Percentiles rank a stretch among this genome's conserved stretches.
phyloP scores from a whole-genome alignment of 2,329 filamentous ascomycete genomes.

The Didymella exigua region DNA sequence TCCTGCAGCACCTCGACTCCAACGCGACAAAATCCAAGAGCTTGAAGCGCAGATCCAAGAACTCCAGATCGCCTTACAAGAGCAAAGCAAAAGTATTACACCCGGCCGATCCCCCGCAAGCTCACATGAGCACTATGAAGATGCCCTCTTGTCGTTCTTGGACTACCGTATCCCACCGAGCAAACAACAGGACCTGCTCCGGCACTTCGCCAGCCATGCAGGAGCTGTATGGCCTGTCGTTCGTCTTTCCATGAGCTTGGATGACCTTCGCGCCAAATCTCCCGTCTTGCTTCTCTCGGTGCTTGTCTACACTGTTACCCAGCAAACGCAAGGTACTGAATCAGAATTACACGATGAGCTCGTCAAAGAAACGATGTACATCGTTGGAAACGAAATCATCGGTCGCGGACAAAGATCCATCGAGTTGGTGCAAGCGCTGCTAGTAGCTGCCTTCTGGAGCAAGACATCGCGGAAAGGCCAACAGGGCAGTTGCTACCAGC shows the following conservation, averaged over 20 bases:
- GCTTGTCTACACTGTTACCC: conserved; percentile 27
- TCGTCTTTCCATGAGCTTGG: conserved; percentile 17
- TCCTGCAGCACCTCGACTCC: conserved; percentile 34
- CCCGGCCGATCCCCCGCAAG: conserved; percentile 26
- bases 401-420: conserved; percentile 32
- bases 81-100: conserved; percentile 24
- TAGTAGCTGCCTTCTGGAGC: conserved; percentile 32
- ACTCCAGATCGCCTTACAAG: conserved; percentile 24
- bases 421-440: conserved; percentile 37
- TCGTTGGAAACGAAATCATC: conserved; percentile 32
- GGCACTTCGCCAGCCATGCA: conserved; percentile 21
- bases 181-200: conserved; percentile 30
- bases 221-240: conserved; percentile 29
- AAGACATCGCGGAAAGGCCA: conserved; percentile 25
- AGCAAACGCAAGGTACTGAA: conserved; percentile 26
- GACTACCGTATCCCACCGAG: conserved; percentile 26
- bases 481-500: conserved; percentile 34
- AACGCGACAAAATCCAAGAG: conserved; percentile 35
- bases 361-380: conserved; percentile 28
- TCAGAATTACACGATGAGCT: conserved; percentile 35
- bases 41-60: conserved; percentile 34
- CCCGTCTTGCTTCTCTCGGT: conserved; percentile 32
- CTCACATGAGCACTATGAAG: conserved; percentile 20
- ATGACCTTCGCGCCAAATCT: conserved; percentile 27
- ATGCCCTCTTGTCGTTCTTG: conserved; percentile 27